Evolutionary conservation across 2,329 filamentous ascomycete species (phyloP), one percentile per base, ranked within the genome.

Genomic region (Coniella lustricola): DNA sequence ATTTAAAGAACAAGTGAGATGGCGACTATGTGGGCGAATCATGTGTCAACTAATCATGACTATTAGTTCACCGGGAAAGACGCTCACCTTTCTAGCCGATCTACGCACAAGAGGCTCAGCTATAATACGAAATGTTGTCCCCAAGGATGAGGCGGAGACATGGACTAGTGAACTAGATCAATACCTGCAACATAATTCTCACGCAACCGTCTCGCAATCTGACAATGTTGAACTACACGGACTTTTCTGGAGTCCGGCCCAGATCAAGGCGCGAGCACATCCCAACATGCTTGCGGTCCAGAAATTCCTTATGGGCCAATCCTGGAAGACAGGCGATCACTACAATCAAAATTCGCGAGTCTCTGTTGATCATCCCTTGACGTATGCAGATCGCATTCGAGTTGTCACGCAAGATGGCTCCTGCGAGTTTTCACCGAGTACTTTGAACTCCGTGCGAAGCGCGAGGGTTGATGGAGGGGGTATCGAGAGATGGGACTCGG

Each of bases 381-480:
- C 73, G 18, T 85, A 85, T 54, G 80, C 77, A 3, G 82, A 85
- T 55, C 72, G 79, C 3, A 64, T 83, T 35, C 72, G 76, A 8
- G 80, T 83, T 43, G 39, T n/a, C 36, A 5, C 39, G 50, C 13
- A 52, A 50, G 7, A 36, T 7, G 20, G 16, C 18, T 40, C 17
- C 14, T 21, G 14, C 13, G 13, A 29, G 25, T 29, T 10, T 29
- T 5, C 35, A 32, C 16, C 40, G 18, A 29, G 3, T 51, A 70
- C 74, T 7, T 33, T 8, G 22, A 5, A 13, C 7, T 1, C 66
- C 2, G 31, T 35, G 17, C 3, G 81, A 0, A 79, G 76, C 0
- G 76, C 80, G 2, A 79, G 83, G 52, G 67, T 81, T 4, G 82
- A 85, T 54, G 78, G 79, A n/a, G 82, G 81, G 12, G 79, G 76